phyloP scores from a whole-genome alignment of 176 grass and related monocot genomes.

The Hordeum marinum region DNA sequence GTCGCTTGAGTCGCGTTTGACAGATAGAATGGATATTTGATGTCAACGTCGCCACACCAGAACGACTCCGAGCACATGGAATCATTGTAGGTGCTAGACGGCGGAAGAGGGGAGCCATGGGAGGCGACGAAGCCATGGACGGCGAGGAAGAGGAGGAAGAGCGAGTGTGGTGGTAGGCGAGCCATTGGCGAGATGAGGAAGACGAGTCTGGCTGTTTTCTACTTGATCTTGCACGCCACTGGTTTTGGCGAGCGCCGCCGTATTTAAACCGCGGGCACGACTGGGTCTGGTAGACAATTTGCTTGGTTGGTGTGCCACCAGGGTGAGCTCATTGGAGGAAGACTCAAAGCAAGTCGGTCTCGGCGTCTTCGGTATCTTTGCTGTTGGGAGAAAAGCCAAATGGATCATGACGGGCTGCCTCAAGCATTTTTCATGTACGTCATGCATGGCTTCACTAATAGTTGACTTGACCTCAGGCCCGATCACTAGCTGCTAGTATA shows the following conservation, averaged over 20 bases:
- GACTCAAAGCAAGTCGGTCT: not conserved
- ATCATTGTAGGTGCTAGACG: not conserved
- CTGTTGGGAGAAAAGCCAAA: not conserved
- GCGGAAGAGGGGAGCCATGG: not conserved
- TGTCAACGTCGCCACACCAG: not conserved
- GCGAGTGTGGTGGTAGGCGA: not conserved
- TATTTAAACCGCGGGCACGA: not conserved
- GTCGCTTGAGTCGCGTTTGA: fast-evolving
- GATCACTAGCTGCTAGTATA: not conserved
- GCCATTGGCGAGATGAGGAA: constrained; percentile 3
- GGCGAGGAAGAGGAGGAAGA: not conserved
- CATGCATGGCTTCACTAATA: not conserved
- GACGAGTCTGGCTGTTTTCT: not conserved
- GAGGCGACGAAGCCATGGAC: not conserved
- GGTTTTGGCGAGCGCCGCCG: not conserved
- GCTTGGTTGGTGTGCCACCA: not conserved
- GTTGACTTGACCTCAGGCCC: constrained; percentile 24
- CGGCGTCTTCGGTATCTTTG: not conserved
- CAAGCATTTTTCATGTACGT: not conserved
- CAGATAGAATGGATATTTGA: constrained; percentile 7
- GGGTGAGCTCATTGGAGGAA: not conserved
- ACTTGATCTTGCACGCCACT: not conserved
- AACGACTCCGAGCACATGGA: not conserved
- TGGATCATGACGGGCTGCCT: not conserved
- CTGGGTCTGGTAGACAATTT: not conserved